Evolutionary conservation across 176 grass and related monocot genomes (phyloP).

Genomic region (Lolium rigidum): DNA sequence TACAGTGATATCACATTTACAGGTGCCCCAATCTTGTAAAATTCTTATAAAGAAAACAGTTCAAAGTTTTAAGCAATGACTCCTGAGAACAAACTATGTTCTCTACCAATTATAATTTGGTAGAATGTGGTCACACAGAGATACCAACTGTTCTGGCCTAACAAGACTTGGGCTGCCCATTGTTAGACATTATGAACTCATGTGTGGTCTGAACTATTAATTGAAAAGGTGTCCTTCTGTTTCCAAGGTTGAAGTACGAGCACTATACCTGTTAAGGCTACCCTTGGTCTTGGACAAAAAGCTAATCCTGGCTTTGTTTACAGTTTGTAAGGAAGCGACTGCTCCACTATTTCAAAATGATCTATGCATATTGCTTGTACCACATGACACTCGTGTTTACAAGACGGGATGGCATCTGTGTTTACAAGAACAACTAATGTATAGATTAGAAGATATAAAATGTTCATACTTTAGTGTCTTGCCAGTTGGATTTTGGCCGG

Average conservation of each 20-base stretch:
- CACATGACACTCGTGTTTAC: neutral
- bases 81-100: neutral
- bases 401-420: neutral
- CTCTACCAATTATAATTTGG: conserved; percentile 8
- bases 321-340: neutral
- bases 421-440: neutral
- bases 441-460: neutral
- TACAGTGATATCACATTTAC: neutral
- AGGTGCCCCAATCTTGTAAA: neutral
- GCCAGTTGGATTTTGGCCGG: neutral
- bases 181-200: neutral
- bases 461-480: neutral
- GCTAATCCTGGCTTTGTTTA: neutral
- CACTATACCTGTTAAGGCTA: neutral
- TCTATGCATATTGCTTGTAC: neutral
- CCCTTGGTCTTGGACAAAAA: neutral
- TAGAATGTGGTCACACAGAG: neutral
- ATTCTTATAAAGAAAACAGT: neutral
- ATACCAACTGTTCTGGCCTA: neutral
- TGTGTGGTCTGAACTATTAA: neutral
- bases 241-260: neutral
- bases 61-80: neutral
- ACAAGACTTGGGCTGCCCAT: neutral
- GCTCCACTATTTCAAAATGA: neutral
- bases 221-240: neutral